These are phyloP conservation scores for Athelia sp. DNA, from an alignment of 1,284 basidiomycete genomes.

Conservation along the genomic window DNA sequence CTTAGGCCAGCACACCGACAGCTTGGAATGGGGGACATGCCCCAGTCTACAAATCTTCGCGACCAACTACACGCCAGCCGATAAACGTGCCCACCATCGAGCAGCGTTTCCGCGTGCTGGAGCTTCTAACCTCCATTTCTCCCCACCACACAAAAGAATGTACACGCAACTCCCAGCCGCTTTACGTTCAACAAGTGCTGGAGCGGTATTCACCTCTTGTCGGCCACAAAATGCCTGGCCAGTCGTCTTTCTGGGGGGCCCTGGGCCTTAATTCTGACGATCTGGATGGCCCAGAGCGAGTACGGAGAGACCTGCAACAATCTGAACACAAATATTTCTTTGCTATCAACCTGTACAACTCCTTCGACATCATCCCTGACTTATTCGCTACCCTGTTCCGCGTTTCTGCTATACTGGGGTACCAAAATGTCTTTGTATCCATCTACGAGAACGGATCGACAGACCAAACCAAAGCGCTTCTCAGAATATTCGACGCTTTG, in stretches of 20 bases:
- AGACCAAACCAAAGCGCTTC: constrained; percentile 93
- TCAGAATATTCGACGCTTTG: constrained; percentile 89
- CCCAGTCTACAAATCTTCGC: constrained; percentile 35
- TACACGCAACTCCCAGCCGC: constrained; percentile 74
- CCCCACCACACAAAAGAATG: constrained; percentile 91
- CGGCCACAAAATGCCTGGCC: constrained; percentile 64
- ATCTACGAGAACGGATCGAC: constrained; percentile 97
- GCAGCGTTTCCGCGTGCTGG: constrained; percentile 80
- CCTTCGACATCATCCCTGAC: constrained; percentile 96
- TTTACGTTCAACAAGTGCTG: constrained; percentile 79
- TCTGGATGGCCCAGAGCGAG: constrained; percentile 27
- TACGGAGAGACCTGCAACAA: constrained; percentile 38
- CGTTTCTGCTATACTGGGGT: constrained; percentile 83
- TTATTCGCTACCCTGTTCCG: constrained; percentile 95
- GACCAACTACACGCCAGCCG: constrained; percentile 51
- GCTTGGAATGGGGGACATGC: constrained; percentile 53
- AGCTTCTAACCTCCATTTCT: constrained; percentile 80
- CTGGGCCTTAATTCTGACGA: constrained; percentile 40
- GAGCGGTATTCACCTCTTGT: constrained; percentile 82
- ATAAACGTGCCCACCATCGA: constrained; percentile 68
- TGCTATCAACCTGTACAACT: constrained; percentile 96
- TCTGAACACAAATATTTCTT: constrained; percentile 93
- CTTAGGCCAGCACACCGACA: constrained; percentile 27
- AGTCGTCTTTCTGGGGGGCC: constrained; percentile 56
- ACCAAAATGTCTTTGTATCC: constrained; percentile 93